Evolutionary conservation across 2,329 filamentous ascomycete species (phyloP).

Genomic region (Chaetothyriales sp.): DNA sequence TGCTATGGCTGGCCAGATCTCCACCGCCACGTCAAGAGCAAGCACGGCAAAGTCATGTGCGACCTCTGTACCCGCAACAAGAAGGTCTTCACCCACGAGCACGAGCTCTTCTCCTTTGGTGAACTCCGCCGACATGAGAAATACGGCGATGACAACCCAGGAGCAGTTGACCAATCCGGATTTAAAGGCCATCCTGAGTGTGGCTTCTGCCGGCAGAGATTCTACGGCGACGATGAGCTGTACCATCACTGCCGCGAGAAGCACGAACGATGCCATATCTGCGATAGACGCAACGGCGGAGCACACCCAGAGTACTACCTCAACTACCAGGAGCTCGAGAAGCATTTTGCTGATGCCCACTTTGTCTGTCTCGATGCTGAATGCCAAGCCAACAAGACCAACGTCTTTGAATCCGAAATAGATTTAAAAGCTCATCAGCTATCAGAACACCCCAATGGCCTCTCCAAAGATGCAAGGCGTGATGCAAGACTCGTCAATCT

Average conservation of each 20-base stretch:
- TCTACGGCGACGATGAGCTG: constrained; percentile 92
- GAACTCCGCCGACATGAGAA: constrained; percentile 80
- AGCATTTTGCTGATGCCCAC: constrained; percentile 79
- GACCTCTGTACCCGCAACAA: constrained; percentile 88
- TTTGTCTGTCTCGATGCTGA: constrained; percentile 73
- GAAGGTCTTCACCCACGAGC: constrained; percentile 96
- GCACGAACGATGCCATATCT: constrained; percentile 91
- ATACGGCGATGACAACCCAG: constrained; percentile 79
- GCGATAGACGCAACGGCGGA: constrained; percentile 52
- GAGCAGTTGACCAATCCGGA: constrained; percentile 79
- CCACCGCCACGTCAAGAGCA: constrained; percentile 65
- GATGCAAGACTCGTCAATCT: constrained; percentile 80
- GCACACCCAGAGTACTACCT: constrained; percentile 78
- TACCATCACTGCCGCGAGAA: constrained; percentile 87
- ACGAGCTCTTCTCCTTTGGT: constrained; percentile 72
- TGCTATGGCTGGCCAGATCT: constrained; percentile 69
- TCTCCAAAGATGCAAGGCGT: constrained; percentile 70
- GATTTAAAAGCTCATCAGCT: constrained; percentile 90
- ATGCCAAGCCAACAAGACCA: constrained; percentile 92
- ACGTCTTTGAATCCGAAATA: constrained; percentile 89
- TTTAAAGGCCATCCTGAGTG: constrained; percentile 95
- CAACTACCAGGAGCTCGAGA: constrained; percentile 73
- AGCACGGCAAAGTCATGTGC: constrained; percentile 61
- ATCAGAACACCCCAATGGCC: constrained; percentile 60
- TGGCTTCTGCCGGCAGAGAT: constrained; percentile 78